Base-by-base conservation (phyloP, 345 rosid genomes). In the Salix viminalis region DNA sequence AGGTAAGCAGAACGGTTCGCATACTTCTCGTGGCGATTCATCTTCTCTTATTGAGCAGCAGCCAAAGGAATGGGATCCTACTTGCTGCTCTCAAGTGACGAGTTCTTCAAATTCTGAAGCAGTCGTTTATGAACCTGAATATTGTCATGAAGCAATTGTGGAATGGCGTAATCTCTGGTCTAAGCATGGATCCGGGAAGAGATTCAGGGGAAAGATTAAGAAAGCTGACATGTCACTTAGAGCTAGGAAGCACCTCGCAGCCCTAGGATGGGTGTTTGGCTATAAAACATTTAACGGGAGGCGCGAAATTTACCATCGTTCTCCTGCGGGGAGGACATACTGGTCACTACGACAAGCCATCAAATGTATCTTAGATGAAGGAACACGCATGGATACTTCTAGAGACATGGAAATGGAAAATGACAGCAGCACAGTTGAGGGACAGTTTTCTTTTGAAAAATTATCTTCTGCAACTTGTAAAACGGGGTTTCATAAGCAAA, bases 271-370 rank as follows among this genome's bases (percentile, higher is more conserved):
- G 91, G 28, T 1, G 11, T 75, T 89, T 78, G 37, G 42, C 46
- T 50, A 28, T 30, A 44, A 26, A 36, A 18, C 0, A n/a, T 24
- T 9, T 46, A 68, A 72, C 5, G 81, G 84, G 37, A 81, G 65
- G 71, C 77, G 76, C 23, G 79, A 26, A 18, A 24, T 86, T 68
- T 66, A 67, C 7, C 82, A 86, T 65, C 61, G 28, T 44, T 79
- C 91, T 15, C 93, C 89, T 24, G 30, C 32, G 2, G 89, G 90
- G 56, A 87, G 23, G 77, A 36, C 13, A 23, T 87, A 74, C 60
- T 39, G 2, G 69, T 87, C 93, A 37, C 90, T 91, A 52, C 78
- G 81, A 61, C 8, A 16, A 28, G 93, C 91, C 58, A 89, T 91
- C 86, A 65, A 70, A 81, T 67, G n/a, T 62, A 69, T 71, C 62